These are phyloP conservation scores for Cordyceps javanica DNA, from an alignment of 2,329 filamentous ascomycete species.

Conservation along the genomic window DNA sequence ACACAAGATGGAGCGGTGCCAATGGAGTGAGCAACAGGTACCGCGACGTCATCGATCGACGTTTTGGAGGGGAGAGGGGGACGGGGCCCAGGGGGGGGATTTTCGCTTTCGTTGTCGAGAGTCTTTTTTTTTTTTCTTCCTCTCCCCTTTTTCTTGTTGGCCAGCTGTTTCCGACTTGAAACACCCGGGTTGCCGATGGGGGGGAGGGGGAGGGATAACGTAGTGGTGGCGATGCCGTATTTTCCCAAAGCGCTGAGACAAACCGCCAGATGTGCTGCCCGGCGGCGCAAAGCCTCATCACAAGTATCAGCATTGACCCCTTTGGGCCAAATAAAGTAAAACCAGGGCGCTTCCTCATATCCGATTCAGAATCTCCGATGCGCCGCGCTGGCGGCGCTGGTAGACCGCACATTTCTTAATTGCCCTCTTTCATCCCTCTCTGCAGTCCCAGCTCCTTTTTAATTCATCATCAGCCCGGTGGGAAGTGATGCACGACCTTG, in stretches of 20 bases:
- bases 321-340: too few relatives aligned
- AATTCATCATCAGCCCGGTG: not conserved
- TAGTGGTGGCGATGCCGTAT: not conserved
- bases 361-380: too few relatives aligned
- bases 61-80: not conserved
- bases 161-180: not conserved
- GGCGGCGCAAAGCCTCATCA: too few relatives aligned
- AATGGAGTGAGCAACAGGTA: not conserved
- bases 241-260: not conserved
- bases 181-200: not conserved
- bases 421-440: not conserved
- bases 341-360: too few relatives aligned
- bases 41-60: constrained; percentile 10
- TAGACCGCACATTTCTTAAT: too few relatives aligned
- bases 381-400: too few relatives aligned
- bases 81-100: not conserved
- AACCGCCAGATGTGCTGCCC: too few relatives aligned
- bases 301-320: too few relatives aligned
- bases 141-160: not conserved
- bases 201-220: too few relatives aligned
- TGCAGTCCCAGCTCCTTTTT: not conserved
- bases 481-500: not conserved
- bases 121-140: not conserved
- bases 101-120: not conserved
- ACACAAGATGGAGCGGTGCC: not conserved